Evolutionary conservation across 495 filamentous ascomycete genomes (phyloP).

Genomic region (Penicillium waksmanii): DNA sequence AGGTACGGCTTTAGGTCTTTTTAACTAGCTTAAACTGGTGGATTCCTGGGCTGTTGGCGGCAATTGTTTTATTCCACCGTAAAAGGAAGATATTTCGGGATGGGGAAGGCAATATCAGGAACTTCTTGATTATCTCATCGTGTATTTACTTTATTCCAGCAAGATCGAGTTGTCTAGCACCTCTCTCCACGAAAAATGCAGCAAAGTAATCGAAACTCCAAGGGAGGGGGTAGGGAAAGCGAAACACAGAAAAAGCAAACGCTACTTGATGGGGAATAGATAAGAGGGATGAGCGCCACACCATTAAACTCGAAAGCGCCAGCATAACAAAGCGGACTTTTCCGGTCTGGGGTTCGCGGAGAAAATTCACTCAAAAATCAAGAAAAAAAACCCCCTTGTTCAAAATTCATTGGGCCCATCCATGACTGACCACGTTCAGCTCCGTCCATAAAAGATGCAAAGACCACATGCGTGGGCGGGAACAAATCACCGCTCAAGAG

Average conservation of each 20-base stretch:
- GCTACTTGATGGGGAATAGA: neutral
- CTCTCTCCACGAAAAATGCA: neutral
- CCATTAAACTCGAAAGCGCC: conserved; percentile 7
- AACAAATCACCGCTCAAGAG: conserved; percentile 21
- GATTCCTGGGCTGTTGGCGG: too few relatives aligned
- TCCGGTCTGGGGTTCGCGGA: too few relatives aligned
- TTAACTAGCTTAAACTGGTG: too few relatives aligned
- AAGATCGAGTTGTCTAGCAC: neutral
- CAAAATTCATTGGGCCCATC: too few relatives aligned
- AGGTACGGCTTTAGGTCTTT: too few relatives aligned
- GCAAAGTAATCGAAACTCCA: neutral
- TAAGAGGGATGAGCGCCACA: conserved; percentile 2
- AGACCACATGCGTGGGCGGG: neutral
- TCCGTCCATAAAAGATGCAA: conserved; percentile 5
- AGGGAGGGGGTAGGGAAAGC: too few relatives aligned
- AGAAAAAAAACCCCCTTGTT: too few relatives aligned
- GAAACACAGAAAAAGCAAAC: neutral
- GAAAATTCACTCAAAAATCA: too few relatives aligned
- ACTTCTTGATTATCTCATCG: neutral
- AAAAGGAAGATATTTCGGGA: too few relatives aligned
- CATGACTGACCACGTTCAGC: neutral
- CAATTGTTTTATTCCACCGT: too few relatives aligned
- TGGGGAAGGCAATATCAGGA: too few relatives aligned
- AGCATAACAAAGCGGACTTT: neutral
- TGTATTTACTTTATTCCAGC: conserved; percentile 1